These are phyloP conservation scores for Aspergillus nidulans DNA, from an alignment of 495 filamentous ascomycete genomes.

Conservation along the genomic window DNA sequence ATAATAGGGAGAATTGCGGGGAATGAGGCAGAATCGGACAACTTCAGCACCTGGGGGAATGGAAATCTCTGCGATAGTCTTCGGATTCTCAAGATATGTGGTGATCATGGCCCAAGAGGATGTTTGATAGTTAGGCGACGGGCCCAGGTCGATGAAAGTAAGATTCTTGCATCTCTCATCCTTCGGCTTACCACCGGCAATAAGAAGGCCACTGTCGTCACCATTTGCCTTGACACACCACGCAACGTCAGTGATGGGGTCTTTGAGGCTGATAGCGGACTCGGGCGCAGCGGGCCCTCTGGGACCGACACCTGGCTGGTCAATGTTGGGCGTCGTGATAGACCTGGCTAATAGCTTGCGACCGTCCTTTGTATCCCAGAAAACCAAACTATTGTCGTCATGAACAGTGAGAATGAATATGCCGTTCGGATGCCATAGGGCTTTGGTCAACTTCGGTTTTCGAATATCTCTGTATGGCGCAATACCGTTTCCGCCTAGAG, in stretches of 20 bases:
- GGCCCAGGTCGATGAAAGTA: conserved; percentile 83
- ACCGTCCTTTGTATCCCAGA: conserved; percentile 94
- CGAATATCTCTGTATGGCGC: conserved; percentile 48
- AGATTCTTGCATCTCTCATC: conserved; percentile 65
- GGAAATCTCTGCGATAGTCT: conserved; percentile 62
- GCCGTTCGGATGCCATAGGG: conserved; percentile 91
- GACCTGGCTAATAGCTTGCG: conserved; percentile 80
- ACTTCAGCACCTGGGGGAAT: conserved; percentile 77
- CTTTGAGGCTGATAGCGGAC: conserved; percentile 51
- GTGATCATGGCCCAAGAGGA: conserved; percentile 80
- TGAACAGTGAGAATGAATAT: conserved; percentile 84
- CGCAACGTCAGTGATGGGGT: conserved; percentile 68
- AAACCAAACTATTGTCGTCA: conserved; percentile 82
- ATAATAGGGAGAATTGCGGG: conserved; percentile 76
- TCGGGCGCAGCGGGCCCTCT: conserved; percentile 33
- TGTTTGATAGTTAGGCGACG: conserved; percentile 85
- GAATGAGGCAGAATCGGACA: conserved; percentile 77
- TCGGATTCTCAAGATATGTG: conserved; percentile 69
- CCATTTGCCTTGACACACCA: conserved; percentile 93
- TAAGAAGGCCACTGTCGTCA: conserved; percentile 84
- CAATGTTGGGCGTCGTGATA: conserved; percentile 64
- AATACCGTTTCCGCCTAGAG: conserved; percentile 77
- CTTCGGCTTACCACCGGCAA: conserved; percentile 72
- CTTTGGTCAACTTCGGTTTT: conserved; percentile 69
- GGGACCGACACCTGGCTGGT: conserved; percentile 52